phyloP scores from a whole-genome alignment of 2,329 filamentous ascomycete species.

The Ophiostoma fasciatum region DNA sequence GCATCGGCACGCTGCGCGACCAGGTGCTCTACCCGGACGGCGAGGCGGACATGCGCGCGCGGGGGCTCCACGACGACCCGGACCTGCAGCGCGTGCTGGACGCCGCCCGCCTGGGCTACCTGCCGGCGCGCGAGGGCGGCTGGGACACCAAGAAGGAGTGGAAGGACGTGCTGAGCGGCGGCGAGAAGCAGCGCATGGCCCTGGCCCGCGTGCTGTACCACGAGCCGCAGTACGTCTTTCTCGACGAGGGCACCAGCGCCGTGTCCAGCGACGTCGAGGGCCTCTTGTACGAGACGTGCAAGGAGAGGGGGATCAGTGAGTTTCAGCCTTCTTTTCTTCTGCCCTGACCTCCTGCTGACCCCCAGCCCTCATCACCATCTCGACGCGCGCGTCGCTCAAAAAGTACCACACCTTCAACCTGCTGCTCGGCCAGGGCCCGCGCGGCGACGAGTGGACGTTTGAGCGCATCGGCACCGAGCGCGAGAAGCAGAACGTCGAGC shows the following conservation, averaged over 20 bases:
- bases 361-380: slow-evolving; percentile 87
- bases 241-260: slow-evolving; percentile 91
- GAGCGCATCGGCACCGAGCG: slow-evolving; percentile 85
- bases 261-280: slow-evolving; percentile 93
- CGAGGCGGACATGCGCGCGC: slow-evolving; percentile 81
- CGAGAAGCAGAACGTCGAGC: slow-evolving; percentile 87
- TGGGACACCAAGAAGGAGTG: slow-evolving; percentile 97
- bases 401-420: slow-evolving; percentile 92
- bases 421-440: slow-evolving; percentile 63
- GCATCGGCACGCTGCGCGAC: slow-evolving; percentile 81
- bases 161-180: slow-evolving; percentile 95
- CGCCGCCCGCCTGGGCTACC: slow-evolving; percentile 72
- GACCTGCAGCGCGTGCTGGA: slow-evolving; percentile 69
- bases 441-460: slow-evolving; percentile 80
- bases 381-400: slow-evolving; percentile 84
- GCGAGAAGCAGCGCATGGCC: slow-evolving; percentile 91
- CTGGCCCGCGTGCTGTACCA: slow-evolving; percentile 88
- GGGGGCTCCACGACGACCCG: slow-evolving; percentile 59
- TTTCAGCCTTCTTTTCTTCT: slow-evolving; percentile 13
- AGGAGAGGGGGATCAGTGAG: slow-evolving; percentile 85
- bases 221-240: slow-evolving; percentile 83
- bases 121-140: slow-evolving; percentile 82
- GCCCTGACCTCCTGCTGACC: slow-evolving; percentile 9
- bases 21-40: slow-evolving; percentile 97
- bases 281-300: slow-evolving; percentile 80